These are phyloP conservation scores for Herpetomonas samuelpessoai DNA, from an alignment of 208 protist genomes.

Conservation along the genomic window DNA sequence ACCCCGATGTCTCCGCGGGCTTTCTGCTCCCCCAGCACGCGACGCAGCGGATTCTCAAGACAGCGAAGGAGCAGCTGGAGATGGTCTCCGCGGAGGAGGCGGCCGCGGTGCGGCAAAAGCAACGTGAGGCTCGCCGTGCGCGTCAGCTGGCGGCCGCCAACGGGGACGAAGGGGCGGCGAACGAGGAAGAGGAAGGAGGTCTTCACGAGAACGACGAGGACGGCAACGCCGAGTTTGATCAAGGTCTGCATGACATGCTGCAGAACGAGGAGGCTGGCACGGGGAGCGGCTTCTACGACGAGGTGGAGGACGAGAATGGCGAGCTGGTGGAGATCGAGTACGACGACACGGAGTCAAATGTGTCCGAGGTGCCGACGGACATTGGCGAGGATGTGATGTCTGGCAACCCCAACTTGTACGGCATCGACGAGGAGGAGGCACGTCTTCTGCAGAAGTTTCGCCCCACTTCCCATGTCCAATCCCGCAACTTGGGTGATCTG, in stretches of 20 bases:
- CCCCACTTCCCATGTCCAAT: conserved; percentile 80
- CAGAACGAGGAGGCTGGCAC: not conserved
- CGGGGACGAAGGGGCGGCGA: conserved; percentile 1
- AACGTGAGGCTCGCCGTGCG: conserved; percentile 10
- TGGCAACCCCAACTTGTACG: conserved; percentile 56
- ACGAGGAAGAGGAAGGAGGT: conserved; percentile 24
- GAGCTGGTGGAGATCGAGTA: conserved; percentile 70
- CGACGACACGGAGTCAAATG: conserved; percentile 72
- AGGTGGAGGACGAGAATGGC: conserved; percentile 43
- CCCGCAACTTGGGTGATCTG: conserved; percentile 88
- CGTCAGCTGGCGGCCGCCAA: not conserved
- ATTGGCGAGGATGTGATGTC: conserved; percentile 42
- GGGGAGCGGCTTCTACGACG: conserved; percentile 13
- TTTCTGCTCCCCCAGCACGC: conserved; percentile 75
- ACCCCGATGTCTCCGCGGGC: conserved; percentile 34
- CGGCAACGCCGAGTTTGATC: conserved; percentile 1
- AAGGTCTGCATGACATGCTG: conserved; percentile 7
- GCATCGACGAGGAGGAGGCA: conserved; percentile 88
- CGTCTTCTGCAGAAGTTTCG: conserved; percentile 86
- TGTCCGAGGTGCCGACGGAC: conserved; percentile 80
- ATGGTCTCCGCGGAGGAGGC: conserved; percentile 43
- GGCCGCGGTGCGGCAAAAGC: not conserved
- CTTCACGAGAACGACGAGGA: conserved; percentile 5
- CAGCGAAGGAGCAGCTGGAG: conserved; percentile 71
- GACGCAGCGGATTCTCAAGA: conserved; percentile 74